phyloP scores from a whole-genome alignment of 2,329 filamentous ascomycete genomes.

The Stemphylium vesicarium region DNA sequence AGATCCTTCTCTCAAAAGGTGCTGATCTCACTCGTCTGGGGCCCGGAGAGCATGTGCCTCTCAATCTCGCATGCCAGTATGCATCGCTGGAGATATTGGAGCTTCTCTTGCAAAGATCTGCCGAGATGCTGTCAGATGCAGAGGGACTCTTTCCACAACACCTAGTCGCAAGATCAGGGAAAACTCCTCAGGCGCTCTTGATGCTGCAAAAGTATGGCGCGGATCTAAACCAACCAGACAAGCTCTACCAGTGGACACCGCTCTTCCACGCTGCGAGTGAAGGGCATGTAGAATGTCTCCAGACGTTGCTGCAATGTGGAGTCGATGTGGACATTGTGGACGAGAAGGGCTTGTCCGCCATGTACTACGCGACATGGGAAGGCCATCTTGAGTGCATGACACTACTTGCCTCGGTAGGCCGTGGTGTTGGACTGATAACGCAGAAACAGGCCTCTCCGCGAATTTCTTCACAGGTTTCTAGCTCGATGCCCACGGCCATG shows the following conservation, averaged over 20 bases:
- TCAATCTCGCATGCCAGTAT: conserved; percentile 95
- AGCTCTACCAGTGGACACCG: conserved; percentile 96
- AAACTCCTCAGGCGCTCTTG: conserved; percentile 78
- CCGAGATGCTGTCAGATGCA: conserved; percentile 87
- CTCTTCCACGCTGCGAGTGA: conserved; percentile 96
- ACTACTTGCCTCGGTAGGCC: conserved; percentile 68
- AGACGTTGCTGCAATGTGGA: conserved; percentile 78
- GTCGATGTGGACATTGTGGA: conserved; percentile 82
- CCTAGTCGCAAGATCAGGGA: conserved; percentile 86
- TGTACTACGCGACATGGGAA: conserved; percentile 99
- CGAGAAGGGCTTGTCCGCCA: conserved; percentile 89
- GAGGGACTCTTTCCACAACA: conserved; percentile 98
- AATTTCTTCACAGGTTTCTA: conserved; percentile 49
- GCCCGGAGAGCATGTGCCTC: conserved; percentile 88
- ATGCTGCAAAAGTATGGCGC: conserved; percentile 85
- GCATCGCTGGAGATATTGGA: conserved; percentile 85
- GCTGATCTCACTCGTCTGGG: conserved; percentile 87
- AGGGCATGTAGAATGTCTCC: conserved; percentile 87
- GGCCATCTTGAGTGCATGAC: conserved; percentile 95
- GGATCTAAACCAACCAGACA: conserved; percentile 90
- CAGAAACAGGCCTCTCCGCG: conserved; percentile 49
- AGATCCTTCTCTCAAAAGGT: conserved; percentile 75
- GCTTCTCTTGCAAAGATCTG: conserved; percentile 79
- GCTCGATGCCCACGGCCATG: conserved; percentile 48
- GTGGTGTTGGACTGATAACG: conserved; percentile 40